Conservation (phyloP, 75 land plant genomes). For the Pinus albicaulis region DNA sequence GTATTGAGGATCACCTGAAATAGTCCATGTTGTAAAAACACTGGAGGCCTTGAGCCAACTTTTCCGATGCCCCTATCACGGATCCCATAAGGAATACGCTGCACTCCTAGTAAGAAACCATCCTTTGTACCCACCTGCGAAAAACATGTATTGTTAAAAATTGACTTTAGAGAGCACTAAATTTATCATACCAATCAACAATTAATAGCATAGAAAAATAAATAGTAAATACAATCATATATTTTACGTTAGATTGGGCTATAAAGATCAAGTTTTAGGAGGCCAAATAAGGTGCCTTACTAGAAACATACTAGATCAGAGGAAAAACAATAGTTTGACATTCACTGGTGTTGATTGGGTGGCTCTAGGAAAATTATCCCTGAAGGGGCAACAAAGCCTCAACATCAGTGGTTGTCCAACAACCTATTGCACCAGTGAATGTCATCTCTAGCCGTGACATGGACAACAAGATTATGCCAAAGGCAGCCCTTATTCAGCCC, state of each 20-base stretch:
- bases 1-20: conserved; percentile 52
- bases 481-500: background rate
- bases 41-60: conserved; percentile 44
- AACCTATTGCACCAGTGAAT: background rate
- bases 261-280: background rate
- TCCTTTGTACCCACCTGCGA: conserved; percentile 69
- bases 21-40: conserved; percentile 90
- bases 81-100: conserved; percentile 60
- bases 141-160: background rate
- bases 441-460: background rate
- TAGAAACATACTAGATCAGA: background rate
- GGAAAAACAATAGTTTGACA: background rate
- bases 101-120: conserved; percentile 74
- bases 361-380: too few species aligned
- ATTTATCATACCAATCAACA: background rate
- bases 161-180: background rate
- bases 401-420: background rate
- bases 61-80: conserved; percentile 3
- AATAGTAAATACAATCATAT: background rate
- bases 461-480: background rate
- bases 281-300: background rate
- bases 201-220: background rate
- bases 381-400: too few species aligned
- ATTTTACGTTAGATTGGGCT: background rate
- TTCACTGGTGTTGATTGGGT: too few species aligned